Evolutionary conservation across 2,329 filamentous ascomycete species (phyloP).

Genomic region (Aspergillus sclerotialis): DNA sequence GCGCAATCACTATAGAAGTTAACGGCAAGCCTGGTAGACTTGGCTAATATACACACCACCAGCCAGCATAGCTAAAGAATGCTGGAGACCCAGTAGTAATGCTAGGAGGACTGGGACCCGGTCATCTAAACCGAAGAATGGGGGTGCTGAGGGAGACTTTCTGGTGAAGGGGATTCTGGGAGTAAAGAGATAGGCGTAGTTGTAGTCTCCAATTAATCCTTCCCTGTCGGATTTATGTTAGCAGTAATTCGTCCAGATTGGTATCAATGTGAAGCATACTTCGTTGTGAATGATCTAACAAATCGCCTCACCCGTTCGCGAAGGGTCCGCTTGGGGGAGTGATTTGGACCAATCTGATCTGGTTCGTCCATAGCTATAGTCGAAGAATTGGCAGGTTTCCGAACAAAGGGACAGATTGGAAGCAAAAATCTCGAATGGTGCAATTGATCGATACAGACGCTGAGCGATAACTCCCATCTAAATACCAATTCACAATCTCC

Average conservation of each 20-base stretch:
- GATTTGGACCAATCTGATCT: conserved; percentile 38
- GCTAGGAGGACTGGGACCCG: conserved; percentile 61
- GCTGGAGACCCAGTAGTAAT: conserved; percentile 61
- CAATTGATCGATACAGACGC: no score
- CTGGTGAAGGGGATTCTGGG: conserved; percentile 78
- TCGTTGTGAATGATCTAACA: conserved; percentile 23
- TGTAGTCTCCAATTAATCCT: conserved; percentile 76
- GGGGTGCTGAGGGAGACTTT: conserved; percentile 50
- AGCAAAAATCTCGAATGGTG: no score
- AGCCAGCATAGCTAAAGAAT: conserved; percentile 61
- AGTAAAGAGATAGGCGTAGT: conserved; percentile 82
- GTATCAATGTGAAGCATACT: not conserved
- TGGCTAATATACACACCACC: conserved; percentile 28
- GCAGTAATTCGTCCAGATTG: not conserved
- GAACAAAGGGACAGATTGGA: no score
- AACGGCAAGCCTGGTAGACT: conserved; percentile 1
- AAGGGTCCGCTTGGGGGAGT: conserved; percentile 29
- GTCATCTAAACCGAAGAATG: conserved; percentile 65
- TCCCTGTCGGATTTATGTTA: conserved; percentile 42
- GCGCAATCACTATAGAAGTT: conserved; percentile 45
- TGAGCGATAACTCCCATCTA: no score
- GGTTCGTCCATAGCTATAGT: conserved; percentile 26
- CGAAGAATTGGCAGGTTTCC: not conserved
- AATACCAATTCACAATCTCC: no score
- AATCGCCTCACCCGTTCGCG: conserved; percentile 27